phyloP scores from a whole-genome alignment of 1,139 yeast genomes.

The Geotrichum macrosporum region DNA sequence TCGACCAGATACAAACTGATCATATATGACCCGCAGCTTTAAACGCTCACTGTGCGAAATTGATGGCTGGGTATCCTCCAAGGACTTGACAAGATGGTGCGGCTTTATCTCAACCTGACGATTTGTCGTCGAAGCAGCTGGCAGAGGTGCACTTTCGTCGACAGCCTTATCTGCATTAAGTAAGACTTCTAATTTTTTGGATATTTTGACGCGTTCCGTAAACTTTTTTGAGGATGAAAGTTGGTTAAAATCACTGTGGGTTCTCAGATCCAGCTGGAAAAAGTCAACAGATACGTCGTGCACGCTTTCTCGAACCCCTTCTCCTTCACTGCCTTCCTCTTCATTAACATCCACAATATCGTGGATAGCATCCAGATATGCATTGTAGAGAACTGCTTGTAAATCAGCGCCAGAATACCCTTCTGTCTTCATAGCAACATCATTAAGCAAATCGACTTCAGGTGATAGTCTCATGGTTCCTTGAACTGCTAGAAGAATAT shows the following conservation, averaged over 20 bases:
- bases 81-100: conserved; percentile 58
- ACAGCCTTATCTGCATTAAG: conserved; percentile 11
- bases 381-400: conserved; percentile 89
- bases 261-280: conserved; percentile 35
- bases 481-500: conserved; percentile 63
- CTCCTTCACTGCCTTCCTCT: conserved; percentile 32
- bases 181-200: conserved; percentile 47
- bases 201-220: conserved; percentile 44
- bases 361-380: conserved; percentile 87
- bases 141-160: background rate
- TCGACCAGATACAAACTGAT: conserved; percentile 69
- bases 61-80: conserved; percentile 78
- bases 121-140: conserved; percentile 8
- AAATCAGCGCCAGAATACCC: conserved; percentile 95
- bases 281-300: conserved; percentile 34
- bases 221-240: conserved; percentile 33
- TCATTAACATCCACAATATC: conserved; percentile 49
- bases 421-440: conserved; percentile 56
- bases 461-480: conserved; percentile 37
- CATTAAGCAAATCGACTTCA: conserved; percentile 49
- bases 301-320: conserved; percentile 28
- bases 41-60: conserved; percentile 67
- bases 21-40: conserved; percentile 62
- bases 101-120: conserved; percentile 44
- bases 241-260: conserved; percentile 6